Base-by-base conservation (phyloP, 1,284 basidiomycete species). In the Apiotrichum mycotoxinovorans region DNA sequence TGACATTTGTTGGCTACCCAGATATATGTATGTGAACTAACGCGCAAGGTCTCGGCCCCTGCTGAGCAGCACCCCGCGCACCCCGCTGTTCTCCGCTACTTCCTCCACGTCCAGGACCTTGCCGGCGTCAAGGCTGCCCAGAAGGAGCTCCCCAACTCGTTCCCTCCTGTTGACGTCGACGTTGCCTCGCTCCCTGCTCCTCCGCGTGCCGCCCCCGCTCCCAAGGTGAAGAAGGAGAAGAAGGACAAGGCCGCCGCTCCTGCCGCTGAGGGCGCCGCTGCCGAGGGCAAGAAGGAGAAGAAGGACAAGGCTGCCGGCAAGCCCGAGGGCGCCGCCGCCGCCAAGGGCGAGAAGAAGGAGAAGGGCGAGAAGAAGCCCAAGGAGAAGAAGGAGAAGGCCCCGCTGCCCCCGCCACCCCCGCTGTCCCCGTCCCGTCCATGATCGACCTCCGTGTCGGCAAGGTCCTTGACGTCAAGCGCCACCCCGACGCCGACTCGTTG, bases 401-500 rank as follows among this genome's bases (percentile, higher is more conserved):
- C 11, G 60, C 75, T 4, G 73, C 73, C 1, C 72, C 77, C 34
- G 76, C 84, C 54, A 87, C 88, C 58, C 82, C 83, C 22, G 84
- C 87, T 14, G 87, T 87, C 64, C 90, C 91, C 42, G 78, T 85
- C 26, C 93, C 92, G 11, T 91, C 89, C 46, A 95, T 96, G 91
- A 89, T 97, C 68, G 92, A 97, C 71, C 81, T 97, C 65, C 83
- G 92, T 49, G 91, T 97, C 15, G 90, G 91, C 9, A 87, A 86
- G 65, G 94, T 97, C 58, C 78, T 96, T 33, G 89, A 95, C 72
- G 92, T 96, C 67, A 86, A 85, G 78, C 89, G 89, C 67, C 93
- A 97, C 73, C 93, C 94, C 7, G 94, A 97, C 69, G 92, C 93
- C 2, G 92, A 96, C 70, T 86, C 88, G 47, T 81, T 96, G 42